phyloP scores from a whole-genome alignment of 2,329 filamentous ascomycete genomes.

The Xylariaceae sp. region DNA sequence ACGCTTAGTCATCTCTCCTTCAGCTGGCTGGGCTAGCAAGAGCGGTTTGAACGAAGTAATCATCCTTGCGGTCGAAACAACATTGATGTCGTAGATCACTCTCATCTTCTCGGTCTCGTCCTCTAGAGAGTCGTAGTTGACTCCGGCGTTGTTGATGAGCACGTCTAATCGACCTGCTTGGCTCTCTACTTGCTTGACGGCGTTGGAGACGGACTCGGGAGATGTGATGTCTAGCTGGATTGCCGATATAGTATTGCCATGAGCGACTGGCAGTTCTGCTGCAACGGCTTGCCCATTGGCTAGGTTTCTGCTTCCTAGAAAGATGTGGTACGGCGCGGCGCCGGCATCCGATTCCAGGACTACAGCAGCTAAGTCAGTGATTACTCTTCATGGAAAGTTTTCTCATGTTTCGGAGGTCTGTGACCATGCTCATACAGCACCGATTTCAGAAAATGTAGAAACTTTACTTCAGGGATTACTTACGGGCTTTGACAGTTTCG shows the following conservation, averaged over 20 bases:
- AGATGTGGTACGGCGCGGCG: constrained; percentile 21
- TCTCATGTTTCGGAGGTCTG: no score
- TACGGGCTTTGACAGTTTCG: constrained; percentile 18
- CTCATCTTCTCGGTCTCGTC: constrained; percentile 16
- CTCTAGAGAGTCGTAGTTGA: constrained; percentile 3
- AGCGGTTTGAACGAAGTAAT: constrained; percentile 18
- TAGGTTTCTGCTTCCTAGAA: constrained; percentile 18
- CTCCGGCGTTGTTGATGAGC: constrained; percentile 23
- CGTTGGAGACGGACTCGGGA: constrained; percentile 13
- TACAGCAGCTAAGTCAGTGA: no score
- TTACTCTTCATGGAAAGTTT: no score
- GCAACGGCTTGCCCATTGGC: constrained; percentile 10
- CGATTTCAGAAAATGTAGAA: no score
- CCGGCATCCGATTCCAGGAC: background rate
- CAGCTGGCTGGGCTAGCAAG: constrained; percentile 11
- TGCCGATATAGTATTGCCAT: constrained; percentile 17
- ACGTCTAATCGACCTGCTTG: constrained; percentile 19
- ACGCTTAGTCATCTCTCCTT: constrained; percentile 15
- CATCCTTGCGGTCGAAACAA: constrained; percentile 15
- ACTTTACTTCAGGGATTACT: constrained; percentile 5
- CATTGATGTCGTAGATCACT: constrained; percentile 18
- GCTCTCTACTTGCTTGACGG: constrained; percentile 11
- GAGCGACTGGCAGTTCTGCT: background rate
- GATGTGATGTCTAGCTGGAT: constrained; percentile 21
- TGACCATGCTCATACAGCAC: no score